A percentile compares a stretch with the other conserved stretches of the same genome.
phyloP scores from a whole-genome alignment of 164 flowering plant species.

The Brasenia schreberi region DNA sequence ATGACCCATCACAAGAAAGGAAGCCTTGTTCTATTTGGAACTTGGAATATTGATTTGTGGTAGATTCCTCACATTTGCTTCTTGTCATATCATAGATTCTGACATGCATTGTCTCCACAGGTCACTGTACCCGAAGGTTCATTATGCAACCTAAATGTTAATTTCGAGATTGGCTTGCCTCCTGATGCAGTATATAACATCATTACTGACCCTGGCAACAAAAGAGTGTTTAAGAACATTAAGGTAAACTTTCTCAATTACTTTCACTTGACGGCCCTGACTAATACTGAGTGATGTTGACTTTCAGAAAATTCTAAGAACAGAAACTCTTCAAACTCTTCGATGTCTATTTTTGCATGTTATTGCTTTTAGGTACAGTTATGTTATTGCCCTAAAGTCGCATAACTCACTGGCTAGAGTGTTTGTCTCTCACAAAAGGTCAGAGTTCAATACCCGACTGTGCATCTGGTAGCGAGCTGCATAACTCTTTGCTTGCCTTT shows the following conservation, averaged over 20 bases:
- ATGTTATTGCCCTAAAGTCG: no score
- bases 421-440: no score
- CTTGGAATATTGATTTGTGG: no score
- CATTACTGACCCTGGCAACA: conserved; percentile 84
- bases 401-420: no score
- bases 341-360: not conserved
- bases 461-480: no score
- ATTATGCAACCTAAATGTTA: conserved; percentile 65
- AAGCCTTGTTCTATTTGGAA: not conserved
- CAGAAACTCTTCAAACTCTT: no score
- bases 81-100: not conserved
- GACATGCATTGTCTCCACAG: conserved; percentile 28
- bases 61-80: no score
- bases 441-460: no score
- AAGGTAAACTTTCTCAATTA: conserved; percentile 31
- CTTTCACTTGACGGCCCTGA: not conserved
- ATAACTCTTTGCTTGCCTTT: no score
- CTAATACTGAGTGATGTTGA: not conserved
- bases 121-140: conserved; percentile 91
- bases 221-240: conserved; percentile 88
- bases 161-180: conserved; percentile 77
- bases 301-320: not conserved
- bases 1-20: not conserved
- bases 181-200: conserved; percentile 92
- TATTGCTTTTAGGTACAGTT: not conserved